phyloP scores from a whole-genome alignment of 1,284 basidiomycete species.

The Cutaneotrichosporon sp. region DNA sequence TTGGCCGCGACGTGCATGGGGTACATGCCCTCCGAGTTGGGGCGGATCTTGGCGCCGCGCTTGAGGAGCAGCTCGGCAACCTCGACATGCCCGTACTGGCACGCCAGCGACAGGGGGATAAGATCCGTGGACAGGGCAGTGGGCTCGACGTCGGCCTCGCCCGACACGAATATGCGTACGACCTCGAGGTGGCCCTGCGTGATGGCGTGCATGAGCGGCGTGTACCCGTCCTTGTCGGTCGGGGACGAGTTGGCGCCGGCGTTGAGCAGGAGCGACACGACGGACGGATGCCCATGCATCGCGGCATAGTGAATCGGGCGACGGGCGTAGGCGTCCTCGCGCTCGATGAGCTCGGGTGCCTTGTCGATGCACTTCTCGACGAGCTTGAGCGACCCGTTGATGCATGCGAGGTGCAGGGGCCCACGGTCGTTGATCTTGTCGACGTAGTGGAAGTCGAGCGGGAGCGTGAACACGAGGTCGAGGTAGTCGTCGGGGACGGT shows the following conservation, averaged over 20 bases:
- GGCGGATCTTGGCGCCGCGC: constrained; percentile 72
- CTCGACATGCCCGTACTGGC: constrained; percentile 83
- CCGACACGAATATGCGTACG: constrained; percentile 72
- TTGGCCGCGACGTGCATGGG: constrained; percentile 97
- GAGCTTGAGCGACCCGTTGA: constrained; percentile 77
- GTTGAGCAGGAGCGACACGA: constrained; percentile 76
- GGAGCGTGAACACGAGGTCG: constrained; percentile 73
- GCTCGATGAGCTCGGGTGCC: constrained; percentile 36
- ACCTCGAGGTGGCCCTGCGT: constrained; percentile 81
- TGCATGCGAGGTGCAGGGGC: constrained; percentile 91
- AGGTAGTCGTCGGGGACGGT: constrained; percentile 72
- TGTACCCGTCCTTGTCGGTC: constrained; percentile 92
- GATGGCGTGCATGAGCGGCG: constrained; percentile 88
- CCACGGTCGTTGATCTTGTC: constrained; percentile 98
- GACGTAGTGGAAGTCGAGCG: constrained; percentile 86
- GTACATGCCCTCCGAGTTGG: constrained; percentile 93
- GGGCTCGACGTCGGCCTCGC: constrained; percentile 61
- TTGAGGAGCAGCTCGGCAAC: constrained; percentile 77
- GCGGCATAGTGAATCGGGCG: constrained; percentile 94
- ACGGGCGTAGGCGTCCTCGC: constrained; percentile 73
- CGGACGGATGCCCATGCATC: constrained; percentile 80
- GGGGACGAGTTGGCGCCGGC: constrained; percentile 67
- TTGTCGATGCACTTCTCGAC: constrained; percentile 79
- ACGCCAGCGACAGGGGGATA: constrained; percentile 86
- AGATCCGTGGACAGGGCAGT: constrained; percentile 66